Conservation (phyloP, 192 early-diverging fungal genomes). For the Linderina pennispora region DNA sequence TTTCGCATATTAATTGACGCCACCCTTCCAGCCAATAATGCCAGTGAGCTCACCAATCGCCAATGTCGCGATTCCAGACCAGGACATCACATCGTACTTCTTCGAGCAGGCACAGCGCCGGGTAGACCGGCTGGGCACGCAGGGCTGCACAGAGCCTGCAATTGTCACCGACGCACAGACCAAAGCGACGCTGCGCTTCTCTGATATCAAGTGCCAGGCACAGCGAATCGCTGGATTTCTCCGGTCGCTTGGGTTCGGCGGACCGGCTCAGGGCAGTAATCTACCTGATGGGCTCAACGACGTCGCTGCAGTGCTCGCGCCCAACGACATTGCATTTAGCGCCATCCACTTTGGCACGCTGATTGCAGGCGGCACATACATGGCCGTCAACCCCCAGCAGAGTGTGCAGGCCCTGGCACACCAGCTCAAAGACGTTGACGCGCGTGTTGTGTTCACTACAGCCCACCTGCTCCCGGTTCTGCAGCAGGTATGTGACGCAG, state of each 20-base stretch:
- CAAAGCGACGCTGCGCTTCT: constrained; percentile 4
- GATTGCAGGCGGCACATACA: constrained; percentile 24
- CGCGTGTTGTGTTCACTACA: constrained; percentile 15
- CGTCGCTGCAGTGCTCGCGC: constrained; percentile 9
- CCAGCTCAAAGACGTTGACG: constrained; percentile 2
- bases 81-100: constrained; percentile 23
- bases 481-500: neutral
- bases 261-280: neutral
- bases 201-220: constrained; percentile 14
- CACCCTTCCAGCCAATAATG: constrained; percentile 4
- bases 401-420: neutral
- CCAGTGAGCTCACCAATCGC: constrained; percentile 25
- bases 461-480: constrained; percentile 11
- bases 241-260: constrained; percentile 1
- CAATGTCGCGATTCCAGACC: constrained; percentile 9
- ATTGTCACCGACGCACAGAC: constrained; percentile 12
- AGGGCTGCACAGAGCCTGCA: constrained; percentile 2
- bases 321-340: constrained; percentile 7
- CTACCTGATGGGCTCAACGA: neutral
- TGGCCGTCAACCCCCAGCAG: constrained; percentile 7
- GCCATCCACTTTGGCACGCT: constrained; percentile 21
- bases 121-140: neutral
- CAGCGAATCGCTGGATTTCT: constrained; percentile 10
- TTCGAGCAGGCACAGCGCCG: constrained; percentile 19
- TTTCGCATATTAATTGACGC: neutral